Evolutionary conservation across 495 filamentous ascomycete species (phyloP).

Genomic region (Neurospora sp.): DNA sequence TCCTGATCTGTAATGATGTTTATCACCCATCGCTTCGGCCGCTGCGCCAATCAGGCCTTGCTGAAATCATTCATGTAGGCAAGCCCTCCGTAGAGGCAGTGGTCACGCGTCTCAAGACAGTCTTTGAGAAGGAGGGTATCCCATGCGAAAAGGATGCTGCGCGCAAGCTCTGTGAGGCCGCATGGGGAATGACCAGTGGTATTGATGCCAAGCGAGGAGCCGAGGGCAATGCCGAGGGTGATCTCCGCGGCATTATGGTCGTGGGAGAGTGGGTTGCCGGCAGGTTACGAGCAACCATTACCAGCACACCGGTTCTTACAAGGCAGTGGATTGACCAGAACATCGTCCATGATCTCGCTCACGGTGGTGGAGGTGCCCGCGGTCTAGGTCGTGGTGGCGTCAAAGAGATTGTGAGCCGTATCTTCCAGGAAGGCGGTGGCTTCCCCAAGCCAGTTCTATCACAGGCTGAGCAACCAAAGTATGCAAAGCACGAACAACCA

Average conservation of each 20-base stretch:
- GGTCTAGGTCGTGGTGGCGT: constrained; percentile 67
- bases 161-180: constrained; percentile 79
- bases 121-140: constrained; percentile 82
- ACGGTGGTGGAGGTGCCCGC: constrained; percentile 67
- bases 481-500: constrained; percentile 33
- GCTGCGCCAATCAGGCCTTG: constrained; percentile 66
- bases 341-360: constrained; percentile 56
- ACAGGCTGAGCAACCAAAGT: constrained; percentile 12
- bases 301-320: constrained; percentile 45
- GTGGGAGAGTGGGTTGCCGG: constrained; percentile 91
- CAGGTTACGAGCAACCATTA: constrained; percentile 51
- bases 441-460: constrained; percentile 51
- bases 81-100: constrained; percentile 82
- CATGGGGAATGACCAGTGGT: constrained; percentile 73
- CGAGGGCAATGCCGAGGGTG: constrained; percentile 67
- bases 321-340: constrained; percentile 76
- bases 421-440: constrained; percentile 80
- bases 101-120: constrained; percentile 64
- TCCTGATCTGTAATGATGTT: constrained; percentile 96
- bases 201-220: constrained; percentile 44
- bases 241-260: constrained; percentile 86
- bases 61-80: constrained; percentile 87
- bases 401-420: constrained; percentile 72
- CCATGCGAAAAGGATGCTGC: constrained; percentile 78
- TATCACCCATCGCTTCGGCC: constrained; percentile 84